Conservation (phyloP, 768 basidiomycete species). For the Kwoniella botswanensis region DNA sequence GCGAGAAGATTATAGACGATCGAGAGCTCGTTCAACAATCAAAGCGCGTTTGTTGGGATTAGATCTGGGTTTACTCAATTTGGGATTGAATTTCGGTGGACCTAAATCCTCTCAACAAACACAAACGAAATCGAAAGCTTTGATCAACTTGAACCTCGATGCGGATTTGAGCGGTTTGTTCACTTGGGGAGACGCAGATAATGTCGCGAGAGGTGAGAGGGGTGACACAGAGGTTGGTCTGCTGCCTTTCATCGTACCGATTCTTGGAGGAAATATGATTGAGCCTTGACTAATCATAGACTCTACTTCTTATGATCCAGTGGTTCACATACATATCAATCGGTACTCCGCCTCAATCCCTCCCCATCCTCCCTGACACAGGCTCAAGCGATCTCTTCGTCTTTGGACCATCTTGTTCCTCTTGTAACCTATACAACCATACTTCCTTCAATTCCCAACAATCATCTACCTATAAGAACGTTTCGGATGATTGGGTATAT, state of each 20-base stretch:
- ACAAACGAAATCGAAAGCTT: constrained; percentile 2
- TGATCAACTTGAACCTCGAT: constrained; percentile 18
- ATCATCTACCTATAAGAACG: constrained; percentile 26
- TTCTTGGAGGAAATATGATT: too few species aligned
- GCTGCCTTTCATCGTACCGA: background rate
- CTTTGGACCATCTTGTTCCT: constrained; percentile 25
- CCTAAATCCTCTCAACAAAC: background rate
- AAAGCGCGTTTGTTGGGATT: constrained; percentile 13
- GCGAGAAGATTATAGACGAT: constrained; percentile 20
- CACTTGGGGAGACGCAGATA: constrained; percentile 33
- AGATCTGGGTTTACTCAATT: constrained; percentile 14
- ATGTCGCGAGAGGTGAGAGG: constrained; percentile 29
- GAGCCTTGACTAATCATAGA: too few species aligned
- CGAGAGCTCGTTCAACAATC: background rate
- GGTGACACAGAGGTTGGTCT: constrained; percentile 34
- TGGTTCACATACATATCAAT: constrained; percentile 40
- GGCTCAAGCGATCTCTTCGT: constrained; percentile 37
- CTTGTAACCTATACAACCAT: constrained; percentile 26
- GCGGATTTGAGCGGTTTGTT: constrained; percentile 12
- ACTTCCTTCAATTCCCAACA: constrained; percentile 8
- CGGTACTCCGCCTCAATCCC: constrained; percentile 34
- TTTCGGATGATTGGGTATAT: constrained; percentile 20
- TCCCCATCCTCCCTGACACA: constrained; percentile 37
- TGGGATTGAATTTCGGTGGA: constrained; percentile 14
- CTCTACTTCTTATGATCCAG: constrained; percentile 3